A percentile compares a stretch with the other conserved stretches of the same genome.
These are phyloP conservation scores for Peniophora sp. DNA, from an alignment of 1,284 basidiomycete genomes.

Conservation along the genomic window DNA sequence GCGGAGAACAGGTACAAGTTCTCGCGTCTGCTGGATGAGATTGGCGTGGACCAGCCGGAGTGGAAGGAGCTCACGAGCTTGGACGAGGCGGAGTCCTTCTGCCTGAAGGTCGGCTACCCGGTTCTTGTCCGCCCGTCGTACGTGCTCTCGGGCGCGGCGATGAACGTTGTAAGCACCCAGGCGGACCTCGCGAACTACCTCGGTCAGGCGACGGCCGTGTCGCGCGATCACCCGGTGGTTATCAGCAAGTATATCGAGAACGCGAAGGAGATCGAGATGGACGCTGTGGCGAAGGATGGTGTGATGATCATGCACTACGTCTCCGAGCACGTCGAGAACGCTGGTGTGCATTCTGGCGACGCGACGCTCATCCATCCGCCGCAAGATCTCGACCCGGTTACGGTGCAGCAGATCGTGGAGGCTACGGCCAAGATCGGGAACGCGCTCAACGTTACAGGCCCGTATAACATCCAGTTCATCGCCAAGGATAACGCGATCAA, in stretches of 20 bases:
- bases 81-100: conserved; percentile 84
- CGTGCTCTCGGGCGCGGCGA: conserved; percentile 95
- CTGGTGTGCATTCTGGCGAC: conserved; percentile 96
- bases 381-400: conserved; percentile 95
- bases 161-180: conserved; percentile 96
- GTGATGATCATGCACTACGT: conserved; percentile 99
- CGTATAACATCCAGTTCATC: conserved; percentile 99
- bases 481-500: conserved; percentile 99
- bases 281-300: conserved; percentile 94
- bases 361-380: conserved; percentile 97
- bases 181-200: conserved; percentile 91
- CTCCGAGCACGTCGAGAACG: conserved; percentile 99
- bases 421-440: conserved; percentile 96
- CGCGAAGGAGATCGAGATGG: conserved; percentile 99
- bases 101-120: conserved; percentile 88
- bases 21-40: conserved; percentile 94
- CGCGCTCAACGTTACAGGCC: conserved; percentile 97
- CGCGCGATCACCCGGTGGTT: conserved; percentile 95
- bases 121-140: conserved; percentile 97
- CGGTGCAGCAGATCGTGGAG: conserved; percentile 92
- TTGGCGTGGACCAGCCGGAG: conserved; percentile 92
- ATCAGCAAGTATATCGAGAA: conserved; percentile 99
- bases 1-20: conserved; percentile 99
- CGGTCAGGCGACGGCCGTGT: conserved; percentile 94
- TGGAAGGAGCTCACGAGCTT: conserved; percentile 97